Evolutionary conservation across 2,329 filamentous ascomycete species (phyloP).

Genomic region (Niveomyces coronatus): DNA sequence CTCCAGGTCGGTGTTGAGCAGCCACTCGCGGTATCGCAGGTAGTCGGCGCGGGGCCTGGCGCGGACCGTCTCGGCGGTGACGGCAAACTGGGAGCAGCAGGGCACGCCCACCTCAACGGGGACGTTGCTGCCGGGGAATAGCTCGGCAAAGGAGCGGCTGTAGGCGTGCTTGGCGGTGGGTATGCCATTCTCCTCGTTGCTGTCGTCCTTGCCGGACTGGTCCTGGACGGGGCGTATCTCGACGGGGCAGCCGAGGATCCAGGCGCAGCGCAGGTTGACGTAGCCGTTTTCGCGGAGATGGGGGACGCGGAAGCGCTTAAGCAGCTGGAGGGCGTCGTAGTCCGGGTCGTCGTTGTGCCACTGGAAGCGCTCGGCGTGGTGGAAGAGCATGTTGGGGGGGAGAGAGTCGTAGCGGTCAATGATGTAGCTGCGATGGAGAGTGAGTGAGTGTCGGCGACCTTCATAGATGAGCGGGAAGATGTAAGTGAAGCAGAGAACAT

Average conservation of each 20-base stretch:
- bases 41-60: slow-evolving; percentile 42
- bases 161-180: slow-evolving; percentile 32
- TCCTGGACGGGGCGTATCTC: slow-evolving; percentile 33
- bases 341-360: slow-evolving; percentile 46
- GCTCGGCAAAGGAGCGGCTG: slow-evolving; percentile 30
- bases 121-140: slow-evolving; percentile 31
- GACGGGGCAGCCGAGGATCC: slow-evolving; percentile 43
- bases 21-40: slow-evolving; percentile 46
- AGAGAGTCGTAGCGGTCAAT: slow-evolving; percentile 38
- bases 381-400: slow-evolving; percentile 34
- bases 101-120: slow-evolving; percentile 42
- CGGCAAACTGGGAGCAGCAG: slow-evolving; percentile 58
- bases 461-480: background rate
- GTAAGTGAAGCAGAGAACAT: slow-evolving; percentile 9
- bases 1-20: slow-evolving; percentile 42
- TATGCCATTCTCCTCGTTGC: slow-evolving; percentile 20
- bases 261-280: slow-evolving; percentile 50
- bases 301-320: slow-evolving; percentile 36
- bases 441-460: background rate
- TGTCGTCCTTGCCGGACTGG: too few relatives aligned
- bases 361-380: slow-evolving; percentile 37
- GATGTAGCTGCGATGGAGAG: slow-evolving; percentile 26
- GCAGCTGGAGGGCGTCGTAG: slow-evolving; percentile 42
- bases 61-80: slow-evolving; percentile 41
- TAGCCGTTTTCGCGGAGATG: slow-evolving; percentile 46